Evolutionary conservation across 805 yeast species (phyloP), one percentile per base, ranked within the genome.

Genomic region (Lipomyces kockii): DNA sequence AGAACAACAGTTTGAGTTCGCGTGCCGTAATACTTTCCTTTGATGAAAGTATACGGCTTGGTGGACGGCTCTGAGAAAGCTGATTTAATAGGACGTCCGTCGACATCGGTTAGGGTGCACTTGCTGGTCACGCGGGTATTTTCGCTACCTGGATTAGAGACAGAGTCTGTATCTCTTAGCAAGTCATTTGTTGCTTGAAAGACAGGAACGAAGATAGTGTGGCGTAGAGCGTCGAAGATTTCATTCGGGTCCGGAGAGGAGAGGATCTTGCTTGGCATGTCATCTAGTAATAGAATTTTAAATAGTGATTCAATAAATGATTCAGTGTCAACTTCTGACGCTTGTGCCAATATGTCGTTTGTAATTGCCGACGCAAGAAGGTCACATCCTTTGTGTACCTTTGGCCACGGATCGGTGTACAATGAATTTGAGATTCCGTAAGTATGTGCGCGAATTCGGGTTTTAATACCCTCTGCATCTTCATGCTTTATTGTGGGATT

Each of bases 1-100:
- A 91, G 72, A 2, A 92, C 82, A 1, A 92, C 84, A 0, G 97
- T 91, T 76, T 92, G 97, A 0, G 97, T 90, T 63, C 97, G 80
- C 0, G 98, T 92, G 0, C 97, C 97, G 75, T 92, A 93, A 73
- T 81, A 87, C 27, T 80, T 77, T 0, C 92, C 91, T 17, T 81
- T 78, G n/a, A 77, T 46, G 72, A 63, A 69, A 20, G 34, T 22
- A 27, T 68, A 68, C 8, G 65, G 63, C 55, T 32, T 39, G 25
- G 53, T 52, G 25, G 11, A 62, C 55, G n/a, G 58, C 22, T 57
- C 60, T 35, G 63, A 58, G 43, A 56, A 46, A 12, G n/a, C 27
- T 22, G 70, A 57, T 12, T 25, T 53, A 12, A 43, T 58, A 20
- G 58, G 54, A 25, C n/a, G 27, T 6, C 34, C 55, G n/a, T 52